Base-by-base conservation (phyloP, 768 basidiomycete species). In the Mycena leptocephala region DNA sequence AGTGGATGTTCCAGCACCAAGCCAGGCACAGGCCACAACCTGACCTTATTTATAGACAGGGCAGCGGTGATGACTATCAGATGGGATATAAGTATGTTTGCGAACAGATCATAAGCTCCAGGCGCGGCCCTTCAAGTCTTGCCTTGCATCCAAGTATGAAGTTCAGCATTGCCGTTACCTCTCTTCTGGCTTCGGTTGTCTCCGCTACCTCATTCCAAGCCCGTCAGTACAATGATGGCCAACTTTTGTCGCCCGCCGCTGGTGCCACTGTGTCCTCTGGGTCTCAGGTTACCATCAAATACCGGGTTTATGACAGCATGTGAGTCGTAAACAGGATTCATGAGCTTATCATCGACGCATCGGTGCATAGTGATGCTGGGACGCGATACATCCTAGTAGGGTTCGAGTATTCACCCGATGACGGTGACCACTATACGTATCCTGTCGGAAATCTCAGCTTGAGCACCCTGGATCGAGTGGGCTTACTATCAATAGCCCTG, bases 221-320 rank as follows among this genome's bases (percentile, higher is more conserved):
- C 53, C 51, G 66, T 56, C 66, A 67, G 68, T 69, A 69, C 68
- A 69, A 69, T 33, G 68, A 69, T 22, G 68, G 68, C 68, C 68
- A 69, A 39, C 68, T 69, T 59, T 68, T 41, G 39, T 41, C 39
- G 39, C 39, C 39, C 39, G 39, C 39, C 39, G 39, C 39, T 41
- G 39, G 39, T 41, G 39, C 39, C 39, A 41, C 39, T 3, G 39
- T 41, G 39, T 41, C 39, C 39, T 41, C 22, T n/a, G n/a, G n/a
- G n/a, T n/a, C n/a, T n/a, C n/a, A n/a, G n/a, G n/a, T n/a, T n/a
- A n/a, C n/a, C n/a, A n/a, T n/a, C n/a, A n/a, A n/a, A n/a, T n/a
- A n/a, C n/a, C n/a, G n/a, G n/a, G n/a, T n/a, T n/a, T n/a, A n/a
- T n/a, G n/a, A n/a, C n/a, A n/a, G n/a, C n/a, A n/a, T n/a, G n/a